Conservation (phyloP, 208 protist genomes). For the Trypanosoma cruzi region DNA sequence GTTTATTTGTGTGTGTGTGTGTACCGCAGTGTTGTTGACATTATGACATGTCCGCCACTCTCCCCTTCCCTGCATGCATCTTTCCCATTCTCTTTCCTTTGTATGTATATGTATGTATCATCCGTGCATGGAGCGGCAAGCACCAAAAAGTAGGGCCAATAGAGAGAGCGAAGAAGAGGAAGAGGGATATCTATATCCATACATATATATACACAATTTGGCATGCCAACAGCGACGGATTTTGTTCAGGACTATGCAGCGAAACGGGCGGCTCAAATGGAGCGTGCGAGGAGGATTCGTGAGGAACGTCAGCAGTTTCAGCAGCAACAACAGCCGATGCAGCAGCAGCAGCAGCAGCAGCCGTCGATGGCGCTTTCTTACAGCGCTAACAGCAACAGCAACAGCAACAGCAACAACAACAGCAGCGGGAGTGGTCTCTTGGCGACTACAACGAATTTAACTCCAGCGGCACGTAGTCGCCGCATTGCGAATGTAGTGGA, state of each 20-base stretch:
- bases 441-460: neutral
- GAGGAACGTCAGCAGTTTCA: constrained; percentile 55
- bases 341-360: constrained; percentile 15
- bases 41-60: too few species aligned
- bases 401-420: constrained; percentile 7
- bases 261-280: constrained; percentile 84
- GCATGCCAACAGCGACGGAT: constrained; percentile 53
- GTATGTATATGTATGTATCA: too few species aligned
- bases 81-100: too few species aligned
- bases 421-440: neutral
- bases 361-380: constrained; percentile 5
- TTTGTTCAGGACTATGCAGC: constrained; percentile 90
- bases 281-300: constrained; percentile 70
- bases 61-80: too few species aligned
- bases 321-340: constrained; percentile 12
- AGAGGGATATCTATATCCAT: neutral
- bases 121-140: too few species aligned
- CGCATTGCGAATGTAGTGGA: constrained; percentile 67
- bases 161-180: constrained; percentile 1
- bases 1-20: too few species aligned
- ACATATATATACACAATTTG: constrained; percentile 25
- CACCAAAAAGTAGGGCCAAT: too few species aligned
- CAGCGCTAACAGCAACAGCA: neutral
- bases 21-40: too few species aligned
- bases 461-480: constrained; percentile 11